Base-by-base conservation (phyloP, 129 eudicot species). In the Kitagawia praeruptora region DNA sequence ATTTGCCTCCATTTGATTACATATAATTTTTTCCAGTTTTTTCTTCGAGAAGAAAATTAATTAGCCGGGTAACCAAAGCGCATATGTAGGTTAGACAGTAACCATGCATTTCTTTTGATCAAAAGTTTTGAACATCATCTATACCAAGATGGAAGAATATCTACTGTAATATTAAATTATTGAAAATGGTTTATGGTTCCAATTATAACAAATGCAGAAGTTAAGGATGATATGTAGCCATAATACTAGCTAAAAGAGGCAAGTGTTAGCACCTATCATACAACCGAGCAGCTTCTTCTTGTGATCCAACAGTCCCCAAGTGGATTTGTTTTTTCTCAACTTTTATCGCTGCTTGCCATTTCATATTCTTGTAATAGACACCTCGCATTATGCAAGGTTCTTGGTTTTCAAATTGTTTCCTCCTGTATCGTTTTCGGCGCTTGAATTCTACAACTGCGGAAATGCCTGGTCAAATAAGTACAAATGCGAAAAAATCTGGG, bases 321-420 rank as follows among this genome's bases (percentile, higher is more conserved):
- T 96, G 99, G 85, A 96, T 92, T 85, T 96, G 99, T 76, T 96
- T 96, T 89, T 90, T 92, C 81, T 96, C 97, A 74, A 96, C 99
- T 85, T 96, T 96, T 9, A 96, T 92, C 6, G 99, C 99, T 67
- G 99, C 99, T 89, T 96, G 99, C 99, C 99, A 96, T 87, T 89
- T 92, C 96, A 90, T 84, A 83, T 95, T 95, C 87, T 95, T 95
- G 88, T 80, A 90, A 85, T 95, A 95, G 71, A 95, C 98, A 21
- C 98, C 98, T 78, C 97, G 81, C 96, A 91, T 89, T 19, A 81
- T 19, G 67, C 95, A 86, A 16, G 75, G 84, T 80, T 95, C 99
- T 88, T 90, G 96, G 81, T 89, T 86, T 79, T 87, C 92, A 23
- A 83, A 61, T 54, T 80, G 87, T 87, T 93, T 92, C 81, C 99